Percentiles rank a stretch among this genome's conserved stretches.
phyloP scores from a whole-genome alignment of 345 rosid genomes.

The Murraya paniculata region DNA sequence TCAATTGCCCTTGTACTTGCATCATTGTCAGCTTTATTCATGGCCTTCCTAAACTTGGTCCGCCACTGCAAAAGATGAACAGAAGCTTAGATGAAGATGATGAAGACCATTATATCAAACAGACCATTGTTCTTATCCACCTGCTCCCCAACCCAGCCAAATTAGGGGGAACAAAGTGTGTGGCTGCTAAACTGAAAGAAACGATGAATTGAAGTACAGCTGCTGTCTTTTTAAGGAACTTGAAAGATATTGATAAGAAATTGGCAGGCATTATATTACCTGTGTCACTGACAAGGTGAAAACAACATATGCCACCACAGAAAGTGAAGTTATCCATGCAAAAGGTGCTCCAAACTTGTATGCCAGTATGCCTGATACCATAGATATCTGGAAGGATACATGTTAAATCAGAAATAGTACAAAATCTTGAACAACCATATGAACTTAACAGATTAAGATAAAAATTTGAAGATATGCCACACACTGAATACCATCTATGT shows the following conservation, averaged over 20 bases:
- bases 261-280: constrained; percentile 40
- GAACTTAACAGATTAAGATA: constrained; percentile 3
- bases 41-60: constrained; percentile 89
- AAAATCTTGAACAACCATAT: neutral
- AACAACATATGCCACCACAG: constrained; percentile 77
- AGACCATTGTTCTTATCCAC: neutral
- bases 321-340: constrained; percentile 97
- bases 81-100: constrained; percentile 14
- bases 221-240: neutral
- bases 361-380: constrained; percentile 95
- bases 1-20: constrained; percentile 93
- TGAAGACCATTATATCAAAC: constrained; percentile 4
- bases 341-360: constrained; percentile 95
- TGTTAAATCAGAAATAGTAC: constrained; percentile 34
- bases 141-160: neutral
- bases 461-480: constrained; percentile 8
- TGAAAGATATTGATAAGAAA: constrained; percentile 4
- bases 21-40: constrained; percentile 99
- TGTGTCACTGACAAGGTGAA: constrained; percentile 90
- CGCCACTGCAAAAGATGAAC: constrained; percentile 69
- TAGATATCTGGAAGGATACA: constrained; percentile 75
- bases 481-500: neutral
- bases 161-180: neutral
- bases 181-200: neutral
- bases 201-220: neutral